A percentile compares a stretch with the other conserved stretches of the same genome.
phyloP scores from a whole-genome alignment of 306 rosid species.

The Quercus parvula region DNA sequence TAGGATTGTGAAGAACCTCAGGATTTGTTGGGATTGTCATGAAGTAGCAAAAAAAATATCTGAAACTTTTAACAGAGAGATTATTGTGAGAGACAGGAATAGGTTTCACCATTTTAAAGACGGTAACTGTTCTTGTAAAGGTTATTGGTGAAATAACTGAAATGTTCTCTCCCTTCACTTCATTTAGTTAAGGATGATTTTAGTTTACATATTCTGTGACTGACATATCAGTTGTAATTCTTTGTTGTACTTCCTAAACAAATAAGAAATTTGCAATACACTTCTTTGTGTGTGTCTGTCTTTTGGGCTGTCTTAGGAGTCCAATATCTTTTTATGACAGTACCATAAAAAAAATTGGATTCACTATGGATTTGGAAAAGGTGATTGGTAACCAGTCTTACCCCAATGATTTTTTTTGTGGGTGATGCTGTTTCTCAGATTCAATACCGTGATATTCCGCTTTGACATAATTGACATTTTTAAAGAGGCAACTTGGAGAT shows the following conservation, averaged over 20 bases:
- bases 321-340: too few species aligned
- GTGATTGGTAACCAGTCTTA: too few species aligned
- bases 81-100: constrained; percentile 53
- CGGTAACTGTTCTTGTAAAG: constrained; percentile 53
- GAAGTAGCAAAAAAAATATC: constrained; percentile 53
- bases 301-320: too few species aligned
- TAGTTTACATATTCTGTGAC: too few species aligned
- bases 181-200: background rate
- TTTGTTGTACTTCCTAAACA: background rate
- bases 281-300: too few species aligned
- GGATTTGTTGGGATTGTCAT: constrained; percentile 56
- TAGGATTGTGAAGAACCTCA: constrained; percentile 46
- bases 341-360: too few species aligned
- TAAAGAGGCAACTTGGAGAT: background rate
- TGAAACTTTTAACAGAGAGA: constrained; percentile 34
- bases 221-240: background rate
- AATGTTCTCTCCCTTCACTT: background rate
- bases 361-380: too few species aligned
- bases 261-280: too few species aligned
- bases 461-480: too few species aligned
- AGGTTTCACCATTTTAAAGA: constrained; percentile 48
- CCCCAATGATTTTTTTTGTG: too few species aligned
- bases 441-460: too few species aligned
- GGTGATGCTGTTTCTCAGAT: too few species aligned
- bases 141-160: constrained; percentile 41